Percentiles rank a stretch among this genome's conserved stretches.
These are phyloP conservation scores for Crotalaria pallida DNA, from an alignment of 306 rosid genomes.

Conservation along the genomic window DNA sequence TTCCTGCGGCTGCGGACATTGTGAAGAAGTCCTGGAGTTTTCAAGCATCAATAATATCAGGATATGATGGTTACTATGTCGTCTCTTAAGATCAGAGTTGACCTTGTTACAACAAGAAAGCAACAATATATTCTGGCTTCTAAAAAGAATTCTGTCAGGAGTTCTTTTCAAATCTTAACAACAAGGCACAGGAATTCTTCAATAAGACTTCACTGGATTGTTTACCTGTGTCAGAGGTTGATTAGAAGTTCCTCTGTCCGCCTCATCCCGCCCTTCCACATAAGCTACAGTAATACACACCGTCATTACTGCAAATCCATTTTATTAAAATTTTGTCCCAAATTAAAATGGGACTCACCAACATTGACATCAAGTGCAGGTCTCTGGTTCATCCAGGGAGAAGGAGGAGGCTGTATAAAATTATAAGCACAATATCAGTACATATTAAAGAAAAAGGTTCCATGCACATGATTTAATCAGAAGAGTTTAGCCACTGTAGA, in stretches of 20 bases:
- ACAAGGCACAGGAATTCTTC: slow-evolving; percentile 24
- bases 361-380: slow-evolving; percentile 94
- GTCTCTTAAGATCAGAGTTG: neutral
- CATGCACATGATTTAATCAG: neutral
- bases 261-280: slow-evolving; percentile 95
- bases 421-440: slow-evolving; percentile 16
- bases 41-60: slow-evolving; percentile 21
- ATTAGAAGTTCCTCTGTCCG: slow-evolving; percentile 73
- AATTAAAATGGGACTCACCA: slow-evolving; percentile 53
- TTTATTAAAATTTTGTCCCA: neutral
- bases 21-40: slow-evolving; percentile 75
- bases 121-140: slow-evolving; percentile 14
- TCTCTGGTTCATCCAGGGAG: slow-evolving; percentile 90
- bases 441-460: neutral
- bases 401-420: slow-evolving; percentile 78
- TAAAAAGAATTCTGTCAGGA: slow-evolving; percentile 13
- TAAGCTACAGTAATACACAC: slow-evolving; percentile 62
- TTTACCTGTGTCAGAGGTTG: slow-evolving; percentile 76
- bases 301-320: slow-evolving; percentile 31
- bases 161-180: slow-evolving; percentile 21
- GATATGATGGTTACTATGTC: neutral
- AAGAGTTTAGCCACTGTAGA: neutral
- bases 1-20: slow-evolving; percentile 56
- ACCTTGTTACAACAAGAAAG: slow-evolving; percentile 1
- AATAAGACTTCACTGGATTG: slow-evolving; percentile 15